Evolutionary conservation across 257 asterid genomes (phyloP).

Genomic region (Nicotiana sylvestris): DNA sequence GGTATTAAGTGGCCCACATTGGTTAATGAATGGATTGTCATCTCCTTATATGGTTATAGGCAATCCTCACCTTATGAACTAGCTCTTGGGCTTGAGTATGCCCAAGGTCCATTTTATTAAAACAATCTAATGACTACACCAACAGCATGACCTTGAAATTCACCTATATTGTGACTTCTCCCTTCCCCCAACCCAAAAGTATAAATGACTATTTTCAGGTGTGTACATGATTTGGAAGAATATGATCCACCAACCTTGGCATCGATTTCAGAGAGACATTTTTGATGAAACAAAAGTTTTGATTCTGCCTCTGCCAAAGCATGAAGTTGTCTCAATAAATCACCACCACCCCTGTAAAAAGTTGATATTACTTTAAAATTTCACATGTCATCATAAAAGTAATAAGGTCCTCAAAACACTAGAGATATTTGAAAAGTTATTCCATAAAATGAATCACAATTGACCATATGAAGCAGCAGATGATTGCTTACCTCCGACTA

Average conservation of each 20-base stretch:
- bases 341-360: slow-evolving; percentile 90
- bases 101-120: not conserved
- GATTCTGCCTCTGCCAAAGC: slow-evolving; percentile 77
- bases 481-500: slow-evolving; percentile 71
- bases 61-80: not conserved
- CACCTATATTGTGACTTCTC: not conserved
- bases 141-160: not conserved
- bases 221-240: not conserved
- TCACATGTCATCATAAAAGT: slow-evolving; percentile 3
- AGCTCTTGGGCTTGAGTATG: not conserved
- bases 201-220: not conserved
- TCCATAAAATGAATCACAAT: not conserved
- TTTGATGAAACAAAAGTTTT: slow-evolving; percentile 59
- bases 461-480: slow-evolving; percentile 8
- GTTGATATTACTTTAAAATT: slow-evolving; percentile 18
- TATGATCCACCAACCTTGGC: slow-evolving; percentile 44
- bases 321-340: slow-evolving; percentile 75
- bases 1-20: not conserved
- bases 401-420: not conserved
- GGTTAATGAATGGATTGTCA: not conserved
- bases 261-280: slow-evolving; percentile 58
- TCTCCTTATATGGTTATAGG: not conserved
- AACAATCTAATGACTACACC: not conserved
- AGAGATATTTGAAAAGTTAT: not conserved
- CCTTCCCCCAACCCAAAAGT: not conserved